These are phyloP conservation scores for Eutrema salsugineum DNA, from an alignment of 441 rosid species.

Conservation along the genomic window DNA sequence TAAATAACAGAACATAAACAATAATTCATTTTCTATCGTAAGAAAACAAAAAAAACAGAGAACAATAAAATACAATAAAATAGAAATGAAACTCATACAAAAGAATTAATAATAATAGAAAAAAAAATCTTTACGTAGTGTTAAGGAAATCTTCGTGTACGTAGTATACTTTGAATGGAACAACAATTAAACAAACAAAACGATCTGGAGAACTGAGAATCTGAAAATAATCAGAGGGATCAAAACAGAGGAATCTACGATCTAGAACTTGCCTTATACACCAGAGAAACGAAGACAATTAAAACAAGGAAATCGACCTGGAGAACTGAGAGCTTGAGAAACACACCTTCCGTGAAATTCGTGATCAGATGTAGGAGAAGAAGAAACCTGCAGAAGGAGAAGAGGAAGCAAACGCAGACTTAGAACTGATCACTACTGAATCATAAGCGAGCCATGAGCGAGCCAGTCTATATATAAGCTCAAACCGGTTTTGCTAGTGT, in stretches of 20 bases:
- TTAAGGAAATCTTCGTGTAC: too few relatives aligned
- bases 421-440: constrained; percentile 7
- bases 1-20: too few relatives aligned
- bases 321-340: background rate
- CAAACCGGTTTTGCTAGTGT: constrained; percentile 3
- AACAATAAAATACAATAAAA: too few relatives aligned
- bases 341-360: constrained; percentile 14
- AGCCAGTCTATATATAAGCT: constrained; percentile 11
- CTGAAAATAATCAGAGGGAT: background rate
- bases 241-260: constrained; percentile 5
- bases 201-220: too few relatives aligned
- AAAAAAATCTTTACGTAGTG: too few relatives aligned
- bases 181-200: too few relatives aligned
- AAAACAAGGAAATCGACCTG: background rate
- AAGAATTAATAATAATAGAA: too few relatives aligned
- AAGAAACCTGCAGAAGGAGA: background rate
- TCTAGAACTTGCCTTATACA: background rate
- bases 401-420: constrained; percentile 12
- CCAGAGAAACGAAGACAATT: background rate
- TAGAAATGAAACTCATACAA: too few relatives aligned
- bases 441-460: constrained; percentile 12
- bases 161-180: too few relatives aligned
- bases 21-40: too few relatives aligned
- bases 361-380: constrained; percentile 30
- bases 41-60: too few relatives aligned